A percentile compares a stretch with the other conserved stretches of the same genome.
These are phyloP conservation scores for Blastocystis sp. DNA, from an alignment of 352 stramenopile species.

Conservation along the genomic window DNA sequence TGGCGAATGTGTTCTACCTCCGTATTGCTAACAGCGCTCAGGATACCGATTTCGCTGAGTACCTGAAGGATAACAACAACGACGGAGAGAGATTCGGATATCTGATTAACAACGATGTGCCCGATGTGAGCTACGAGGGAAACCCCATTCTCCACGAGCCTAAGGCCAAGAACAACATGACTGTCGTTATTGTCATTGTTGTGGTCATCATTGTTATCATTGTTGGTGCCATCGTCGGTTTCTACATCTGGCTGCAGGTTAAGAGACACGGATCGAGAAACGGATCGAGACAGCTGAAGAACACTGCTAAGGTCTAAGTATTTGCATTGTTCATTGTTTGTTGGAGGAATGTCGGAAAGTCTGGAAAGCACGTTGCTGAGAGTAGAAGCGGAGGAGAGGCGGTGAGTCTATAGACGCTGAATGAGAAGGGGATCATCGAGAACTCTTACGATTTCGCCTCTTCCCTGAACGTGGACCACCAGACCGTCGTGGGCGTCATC, in stretches of 20 bases:
- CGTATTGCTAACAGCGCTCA: not conserved
- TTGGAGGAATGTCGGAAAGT: not conserved
- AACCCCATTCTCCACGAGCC: not conserved
- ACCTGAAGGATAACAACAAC: not conserved
- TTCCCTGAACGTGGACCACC: conserved; percentile 73
- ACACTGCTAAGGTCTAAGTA: conserved; percentile 46
- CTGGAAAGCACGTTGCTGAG: not conserved
- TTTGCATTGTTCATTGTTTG: not conserved
- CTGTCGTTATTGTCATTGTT: conserved; percentile 8
- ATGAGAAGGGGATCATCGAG: conserved; percentile 36
- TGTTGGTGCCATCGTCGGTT: conserved; percentile 14
- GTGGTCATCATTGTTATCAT: conserved; percentile 17
- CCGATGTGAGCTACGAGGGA: not conserved
- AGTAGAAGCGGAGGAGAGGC: not conserved
- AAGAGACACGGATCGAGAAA: conserved; percentile 16
- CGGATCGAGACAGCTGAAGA: conserved; percentile 15
- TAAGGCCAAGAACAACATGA: conserved; percentile 15
- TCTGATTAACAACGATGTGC: not conserved
- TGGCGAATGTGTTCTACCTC: not conserved
- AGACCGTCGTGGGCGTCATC: conserved; percentile 81
- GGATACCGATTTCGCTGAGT: not conserved
- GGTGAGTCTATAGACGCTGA: not conserved
- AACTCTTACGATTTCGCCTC: conserved; percentile 61
- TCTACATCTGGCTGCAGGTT: conserved; percentile 46
- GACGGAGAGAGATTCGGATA: not conserved